These are phyloP conservation scores for Daldinia concentrica DNA, from an alignment of 495 filamentous ascomycete species.

Conservation along the genomic window DNA sequence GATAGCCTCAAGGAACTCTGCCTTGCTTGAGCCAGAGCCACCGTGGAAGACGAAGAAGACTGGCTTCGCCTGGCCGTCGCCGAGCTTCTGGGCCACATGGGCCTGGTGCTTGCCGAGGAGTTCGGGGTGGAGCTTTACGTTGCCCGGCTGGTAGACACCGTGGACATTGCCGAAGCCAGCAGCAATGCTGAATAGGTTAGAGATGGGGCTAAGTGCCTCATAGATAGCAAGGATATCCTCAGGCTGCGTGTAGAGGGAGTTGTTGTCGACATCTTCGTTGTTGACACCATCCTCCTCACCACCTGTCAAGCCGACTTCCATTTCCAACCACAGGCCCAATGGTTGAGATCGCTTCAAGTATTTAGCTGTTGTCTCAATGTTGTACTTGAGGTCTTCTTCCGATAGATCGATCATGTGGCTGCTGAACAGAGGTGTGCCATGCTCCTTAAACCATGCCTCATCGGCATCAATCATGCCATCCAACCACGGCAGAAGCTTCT, in stretches of 20 bases:
- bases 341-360: constrained; percentile 91
- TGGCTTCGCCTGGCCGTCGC: constrained; percentile 73
- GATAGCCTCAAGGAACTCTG: constrained; percentile 89
- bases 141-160: constrained; percentile 98
- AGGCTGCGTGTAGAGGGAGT: constrained; percentile 95
- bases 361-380: constrained; percentile 88
- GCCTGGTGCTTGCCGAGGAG: constrained; percentile 93
- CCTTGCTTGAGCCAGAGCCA: constrained; percentile 87
- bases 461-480: constrained; percentile 94
- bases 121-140: constrained; percentile 94
- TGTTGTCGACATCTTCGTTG: constrained; percentile 91
- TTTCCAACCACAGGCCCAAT: constrained; percentile 99
- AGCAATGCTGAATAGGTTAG: constrained; percentile 95
- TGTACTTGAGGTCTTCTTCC: constrained; percentile 84
- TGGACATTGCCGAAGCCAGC: constrained; percentile 99
- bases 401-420: constrained; percentile 96
- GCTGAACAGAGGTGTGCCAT: constrained; percentile 92
- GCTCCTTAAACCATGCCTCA: constrained; percentile 90
- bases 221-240: constrained; percentile 93
- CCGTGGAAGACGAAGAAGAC: constrained; percentile 99
- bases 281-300: constrained; percentile 96
- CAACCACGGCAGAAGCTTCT: constrained; percentile 94
- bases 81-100: constrained; percentile 79
- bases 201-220: constrained; percentile 80
- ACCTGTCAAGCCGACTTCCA: constrained; percentile 96